Evolutionary conservation across 2,329 filamentous ascomycete genomes (phyloP).

Genomic region (Verticillium zaregamsianum): DNA sequence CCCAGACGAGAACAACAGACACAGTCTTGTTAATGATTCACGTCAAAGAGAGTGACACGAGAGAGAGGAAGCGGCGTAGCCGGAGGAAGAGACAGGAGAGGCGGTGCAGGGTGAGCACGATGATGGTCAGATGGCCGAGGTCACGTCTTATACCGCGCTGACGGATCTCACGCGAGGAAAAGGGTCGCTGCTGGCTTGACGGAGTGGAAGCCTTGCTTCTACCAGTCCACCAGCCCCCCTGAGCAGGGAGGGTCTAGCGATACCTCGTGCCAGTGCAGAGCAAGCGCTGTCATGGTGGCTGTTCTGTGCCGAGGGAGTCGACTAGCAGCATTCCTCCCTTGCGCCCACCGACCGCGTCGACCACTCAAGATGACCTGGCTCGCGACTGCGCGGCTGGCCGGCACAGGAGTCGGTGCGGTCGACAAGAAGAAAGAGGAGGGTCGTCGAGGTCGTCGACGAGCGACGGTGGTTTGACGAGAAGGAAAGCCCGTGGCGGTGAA

Average conservation of each 20-base stretch:
- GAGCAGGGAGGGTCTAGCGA: not conserved
- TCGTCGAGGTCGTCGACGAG: not conserved
- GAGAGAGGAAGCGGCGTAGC: not conserved
- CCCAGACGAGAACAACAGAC: slow-evolving; percentile 4
- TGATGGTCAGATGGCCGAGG: not conserved
- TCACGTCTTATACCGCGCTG: not conserved
- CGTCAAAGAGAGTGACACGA: not conserved
- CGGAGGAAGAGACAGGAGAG: not conserved
- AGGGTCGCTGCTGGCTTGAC: not conserved
- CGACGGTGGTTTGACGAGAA: not conserved
- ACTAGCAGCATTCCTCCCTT: not conserved
- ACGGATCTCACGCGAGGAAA: not conserved
- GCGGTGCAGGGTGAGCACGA: not conserved
- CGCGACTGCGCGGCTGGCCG: not conserved
- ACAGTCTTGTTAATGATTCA: slow-evolving; percentile 6
- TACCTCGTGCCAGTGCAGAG: not conserved
- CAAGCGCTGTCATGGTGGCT: not conserved
- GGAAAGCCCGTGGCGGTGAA: not conserved
- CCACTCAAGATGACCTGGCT: not conserved
- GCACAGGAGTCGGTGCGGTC: not conserved
- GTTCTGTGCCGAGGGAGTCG: not conserved
- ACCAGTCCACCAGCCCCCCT: not conserved
- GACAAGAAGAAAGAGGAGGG: not conserved
- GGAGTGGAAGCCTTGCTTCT: not conserved
- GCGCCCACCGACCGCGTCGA: not conserved